Evolutionary conservation across 2,329 filamentous ascomycete genomes (phyloP), one percentile per base, ranked within the genome.

Genomic region (Lachnellula arida): DNA sequence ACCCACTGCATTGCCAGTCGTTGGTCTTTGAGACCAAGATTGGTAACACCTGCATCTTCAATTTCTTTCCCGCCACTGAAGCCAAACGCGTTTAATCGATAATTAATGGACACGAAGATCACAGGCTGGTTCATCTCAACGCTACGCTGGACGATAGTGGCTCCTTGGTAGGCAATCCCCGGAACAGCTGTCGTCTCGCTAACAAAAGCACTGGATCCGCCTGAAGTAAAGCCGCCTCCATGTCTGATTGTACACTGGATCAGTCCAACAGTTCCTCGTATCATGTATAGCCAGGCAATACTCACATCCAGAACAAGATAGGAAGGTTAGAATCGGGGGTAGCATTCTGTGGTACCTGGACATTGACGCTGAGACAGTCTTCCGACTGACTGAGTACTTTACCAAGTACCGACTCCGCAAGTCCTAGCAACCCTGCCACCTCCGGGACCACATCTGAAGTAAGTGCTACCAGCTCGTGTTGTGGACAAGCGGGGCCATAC

Each of bases 1-100:
- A 85, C 76, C 84, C 84, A 87, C 49, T 74, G 70, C 34, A 86
- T 72, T 11, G 81, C 75, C 15, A 77, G 65, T 59, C 79, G 75
- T 68, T 86, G 83, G 63, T 87, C 84, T 58, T 76, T 73, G 48
- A 87, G 69, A n/a, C 25, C 25, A 25, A 25, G 19, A 12, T 14
- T 23, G 19, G 14, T 46, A 14, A n/a, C 43, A 22, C 14, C n/a
- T 46, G n/a, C 14, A 12, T n/a, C 43, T n/a, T 46, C 43, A 7
- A 23, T 46, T 12, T 19, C 25, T 23, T 46, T 23, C 25, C 25
- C n/a, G 43, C 17, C 12, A 23, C 43, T 12, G 25, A 23, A 23
- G 43, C 25, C 25, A 23, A 46, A 23, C 43, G 17, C 25, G 43
- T 23, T 23, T 14, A 46, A 19, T 22, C 19, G 19, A 25, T 25